Evolutionary conservation across 2,329 filamentous ascomycete species (phyloP).

Genomic region (Ascochyta clinopodiicola): DNA sequence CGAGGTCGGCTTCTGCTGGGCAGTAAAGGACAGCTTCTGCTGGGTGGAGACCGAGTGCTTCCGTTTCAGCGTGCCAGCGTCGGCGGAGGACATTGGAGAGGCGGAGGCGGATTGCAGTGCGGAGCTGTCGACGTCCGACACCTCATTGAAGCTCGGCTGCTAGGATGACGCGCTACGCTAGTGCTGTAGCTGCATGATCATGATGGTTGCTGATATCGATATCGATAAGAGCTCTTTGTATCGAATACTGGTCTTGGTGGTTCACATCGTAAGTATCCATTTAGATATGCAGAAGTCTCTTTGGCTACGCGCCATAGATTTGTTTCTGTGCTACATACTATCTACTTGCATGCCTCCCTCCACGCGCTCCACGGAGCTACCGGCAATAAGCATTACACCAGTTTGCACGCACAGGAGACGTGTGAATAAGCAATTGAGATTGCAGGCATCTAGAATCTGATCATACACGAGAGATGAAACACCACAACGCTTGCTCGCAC

Average conservation of each 20-base stretch:
- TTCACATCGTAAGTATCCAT: not conserved
- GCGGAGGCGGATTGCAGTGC: constrained; percentile 15
- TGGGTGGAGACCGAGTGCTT: constrained; percentile 47
- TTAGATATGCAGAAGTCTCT: too few species aligned
- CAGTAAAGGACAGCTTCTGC: constrained; percentile 46
- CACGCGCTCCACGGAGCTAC: constrained; percentile 4
- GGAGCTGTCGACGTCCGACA: constrained; percentile 25
- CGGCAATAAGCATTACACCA: not conserved
- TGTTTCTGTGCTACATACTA: not conserved
- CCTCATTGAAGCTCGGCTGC: constrained; percentile 24
- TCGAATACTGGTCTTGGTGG: not conserved
- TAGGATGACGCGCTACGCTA: constrained; percentile 37
- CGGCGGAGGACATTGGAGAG: constrained; percentile 43
- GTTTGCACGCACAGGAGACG: not conserved
- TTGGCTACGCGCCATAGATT: not conserved
- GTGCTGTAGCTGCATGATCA: constrained; percentile 12
- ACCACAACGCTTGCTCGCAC: constrained; percentile 2
- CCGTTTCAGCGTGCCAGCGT: constrained; percentile 43
- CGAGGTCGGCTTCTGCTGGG: constrained; percentile 43
- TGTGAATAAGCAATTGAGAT: not conserved
- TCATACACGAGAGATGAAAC: not conserved
- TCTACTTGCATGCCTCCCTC: not conserved
- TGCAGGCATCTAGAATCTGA: not conserved
- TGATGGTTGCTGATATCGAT: constrained; percentile 2
- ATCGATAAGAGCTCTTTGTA: not conserved